Evolutionary conservation across 306 rosid species (phyloP), one percentile per base, ranked within the genome.

Genomic region (Prosopis cineraria): DNA sequence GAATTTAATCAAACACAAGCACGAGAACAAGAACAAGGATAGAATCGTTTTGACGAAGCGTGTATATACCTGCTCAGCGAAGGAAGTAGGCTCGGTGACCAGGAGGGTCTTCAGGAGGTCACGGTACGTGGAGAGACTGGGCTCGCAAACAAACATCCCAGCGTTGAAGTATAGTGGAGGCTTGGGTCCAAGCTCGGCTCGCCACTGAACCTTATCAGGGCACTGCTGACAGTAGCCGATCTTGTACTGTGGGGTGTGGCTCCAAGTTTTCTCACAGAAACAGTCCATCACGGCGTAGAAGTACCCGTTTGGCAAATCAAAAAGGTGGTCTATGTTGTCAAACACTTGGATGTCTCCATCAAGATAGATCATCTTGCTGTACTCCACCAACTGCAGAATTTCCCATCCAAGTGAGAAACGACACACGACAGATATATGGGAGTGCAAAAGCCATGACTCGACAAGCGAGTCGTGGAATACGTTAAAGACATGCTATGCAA

Each of bases 241-340:
- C 34, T 87, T 41, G 76, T 78, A 80, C 52, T 92, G 98, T 6
- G 88, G 80, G 25, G 87, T 85, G n/a, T 85, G 68, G 17, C 89
- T 85, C 98, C 98, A 90, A 1, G 81, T 85, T 1, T 79, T 53
- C 83, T 92, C 96, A 40, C 98, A 94, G 36, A 88, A 94, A 73
- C 98, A 94, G n/a, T 94, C 97, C 91, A 73, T 89, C 22, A 90
- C 98, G 3, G 90, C 97, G 62, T 92, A 90, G 45, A 92, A 91
- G 10, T 78, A 78, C 0, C 82, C 78, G 70, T 88, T 88, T 7
- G 86, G 90, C 8, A 78, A 37, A 17, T 94, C 94, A 17, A 94
- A 90, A 1, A 92, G 52, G 47, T 88, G 88, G 68, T 94, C 98
- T 4, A 94, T 89, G 77, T 92, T 92, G 8, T 59, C 82, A 34